Base-by-base conservation (phyloP, 345 rosid species). In the Brassica carinata region DNA sequence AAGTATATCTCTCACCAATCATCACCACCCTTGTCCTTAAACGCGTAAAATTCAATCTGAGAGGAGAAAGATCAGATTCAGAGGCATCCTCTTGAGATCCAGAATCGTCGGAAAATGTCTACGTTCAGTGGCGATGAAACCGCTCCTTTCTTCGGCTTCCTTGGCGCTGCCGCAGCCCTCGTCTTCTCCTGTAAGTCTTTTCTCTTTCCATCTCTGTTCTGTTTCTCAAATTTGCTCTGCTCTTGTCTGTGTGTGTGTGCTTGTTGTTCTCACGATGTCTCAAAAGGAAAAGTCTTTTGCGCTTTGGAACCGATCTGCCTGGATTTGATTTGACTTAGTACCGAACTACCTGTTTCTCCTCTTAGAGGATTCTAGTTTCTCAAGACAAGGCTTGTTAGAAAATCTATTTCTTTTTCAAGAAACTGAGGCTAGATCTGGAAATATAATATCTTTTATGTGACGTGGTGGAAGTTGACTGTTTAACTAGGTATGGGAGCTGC, bases 401-500 rank as follows among this genome's bases (percentile, higher is more conserved):
- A 31, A 1, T 31, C 34, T 31, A 0, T 31, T 0, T 4, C 34
- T 31, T 31, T 30, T 30, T 30, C 33, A 0, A 30, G 33, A 30
- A 30, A 30, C 33, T 30, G 55, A 45, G 15, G 17, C 2, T 51
- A 51, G 57, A 51, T 51, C 57, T 51, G 19, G 7, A n/a, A 5
- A 51, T 51, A n/a, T n/a, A 51, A 51, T n/a, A 51, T 51, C 18
- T 53, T 40, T 63, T 31, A 8, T 27, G 14, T 74, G 71, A 73
- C 30, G 23, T 68, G 63, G 53, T 43, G 33, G 38, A 17, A 2
- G 19, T 43, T 15, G 8, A 66, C 53, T 70, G 33, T 27, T 27
- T 13, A 53, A 67, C 7, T 79, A 92, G 98, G 98, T 74, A 94
- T 94, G 98, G 98, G 98, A 87, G 98, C 97, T 70, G 97, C 98